These are phyloP conservation scores for Candida ascalaphidarum DNA, from an alignment of 805 yeast genomes.

Conservation along the genomic window DNA sequence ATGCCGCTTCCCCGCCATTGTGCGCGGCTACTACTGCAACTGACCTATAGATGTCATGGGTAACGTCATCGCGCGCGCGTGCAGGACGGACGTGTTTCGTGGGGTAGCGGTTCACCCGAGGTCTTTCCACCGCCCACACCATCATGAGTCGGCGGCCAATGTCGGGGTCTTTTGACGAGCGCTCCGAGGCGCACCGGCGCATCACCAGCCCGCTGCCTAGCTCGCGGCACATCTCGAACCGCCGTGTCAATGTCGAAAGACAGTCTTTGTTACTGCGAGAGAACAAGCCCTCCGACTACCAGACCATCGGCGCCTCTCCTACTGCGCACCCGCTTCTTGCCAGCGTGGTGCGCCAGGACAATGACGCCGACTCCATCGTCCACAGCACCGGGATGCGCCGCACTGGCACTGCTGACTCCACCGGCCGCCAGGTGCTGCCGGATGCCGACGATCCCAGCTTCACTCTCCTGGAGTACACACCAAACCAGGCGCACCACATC, in stretches of 20 bases:
- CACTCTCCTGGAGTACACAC: constrained; percentile 10
- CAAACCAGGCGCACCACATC: constrained; percentile 10
- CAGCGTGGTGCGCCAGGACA: background rate
- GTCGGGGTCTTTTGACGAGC: too few relatives aligned
- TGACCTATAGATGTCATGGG: too few relatives aligned
- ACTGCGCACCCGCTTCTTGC: background rate
- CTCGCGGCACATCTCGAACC: constrained; percentile 11
- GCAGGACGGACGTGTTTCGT: too few relatives aligned
- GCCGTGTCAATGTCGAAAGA: constrained; percentile 10
- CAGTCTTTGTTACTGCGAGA: constrained; percentile 3
- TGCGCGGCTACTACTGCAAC: too few relatives aligned
- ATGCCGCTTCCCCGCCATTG: too few relatives aligned
- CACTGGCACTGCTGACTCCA: background rate
- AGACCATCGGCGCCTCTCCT: background rate
- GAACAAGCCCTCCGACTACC: constrained; percentile 1
- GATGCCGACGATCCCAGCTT: constrained; percentile 1
- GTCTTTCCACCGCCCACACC: too few relatives aligned
- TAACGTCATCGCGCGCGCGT: too few relatives aligned
- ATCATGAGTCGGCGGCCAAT: too few relatives aligned
- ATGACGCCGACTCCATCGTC: constrained; percentile 4
- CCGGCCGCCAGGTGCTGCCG: background rate
- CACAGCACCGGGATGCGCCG: constrained; percentile 1
- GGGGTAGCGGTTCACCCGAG: too few relatives aligned
- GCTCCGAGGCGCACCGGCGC: too few relatives aligned
- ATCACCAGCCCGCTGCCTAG: constrained; percentile 5